Evolutionary conservation across 345 rosid species (phyloP), one percentile per base, ranked within the genome.

Genomic region (Schrenkiella parvula): DNA sequence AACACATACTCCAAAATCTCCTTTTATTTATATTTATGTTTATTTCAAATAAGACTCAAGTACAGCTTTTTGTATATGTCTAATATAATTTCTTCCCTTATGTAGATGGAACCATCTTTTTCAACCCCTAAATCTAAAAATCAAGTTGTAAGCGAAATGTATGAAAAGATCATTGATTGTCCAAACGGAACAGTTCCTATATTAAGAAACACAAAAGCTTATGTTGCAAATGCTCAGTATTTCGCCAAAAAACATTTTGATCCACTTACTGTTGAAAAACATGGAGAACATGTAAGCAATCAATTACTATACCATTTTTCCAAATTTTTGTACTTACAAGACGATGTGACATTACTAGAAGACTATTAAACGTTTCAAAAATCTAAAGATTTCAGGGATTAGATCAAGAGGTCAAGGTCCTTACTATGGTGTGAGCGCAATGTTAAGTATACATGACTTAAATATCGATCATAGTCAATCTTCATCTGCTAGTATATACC

Each of bases 271-370:
- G 9, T 34, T 5, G 57, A 21, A 19, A 64, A n/a, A 4, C 70
- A 19, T 64, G 71, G 60, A 9, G 5, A n/a, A 51, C 71, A 66
- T 51, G 71, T 66, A 66, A 66, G 50, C 14, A 62, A 14, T 15
- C 17, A 51, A 51, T 51, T 8, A 14, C n/a, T n/a, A n/a, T n/a
- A n/a, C n/a, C n/a, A n/a, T n/a, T n/a, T n/a, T n/a, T n/a, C n/a
- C n/a, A n/a, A n/a, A n/a, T n/a, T n/a, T n/a, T n/a, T n/a, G n/a
- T n/a, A n/a, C n/a, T n/a, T n/a, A n/a, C n/a, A n/a, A n/a, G n/a
- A n/a, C n/a, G n/a, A n/a, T n/a, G n/a, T n/a, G n/a, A n/a, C n/a
- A n/a, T 39, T n/a, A 39, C 14, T 14, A 4, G 43, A 39, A 39
- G 43, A n/a, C 13, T 13, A 39, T 13, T 39, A 39, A 39, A 39